Evolutionary conservation across 164 flowering plant species (phyloP).

Genomic region (Malania oleifera): DNA sequence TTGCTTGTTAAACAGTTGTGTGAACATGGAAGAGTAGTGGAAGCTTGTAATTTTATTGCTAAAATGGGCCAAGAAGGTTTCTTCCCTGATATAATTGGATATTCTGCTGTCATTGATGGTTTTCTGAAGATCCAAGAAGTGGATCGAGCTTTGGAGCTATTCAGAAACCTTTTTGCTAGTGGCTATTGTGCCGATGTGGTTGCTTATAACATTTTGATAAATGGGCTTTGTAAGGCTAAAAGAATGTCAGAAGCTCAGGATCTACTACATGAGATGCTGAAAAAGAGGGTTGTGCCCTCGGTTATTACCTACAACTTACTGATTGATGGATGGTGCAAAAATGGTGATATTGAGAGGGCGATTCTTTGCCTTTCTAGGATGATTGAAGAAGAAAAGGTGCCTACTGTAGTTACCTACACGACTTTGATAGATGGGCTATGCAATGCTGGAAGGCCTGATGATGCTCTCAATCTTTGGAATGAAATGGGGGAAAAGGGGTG

Average conservation of each 20-base stretch:
- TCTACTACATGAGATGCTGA: conserved; percentile 44
- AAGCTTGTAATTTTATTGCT: conserved; percentile 61
- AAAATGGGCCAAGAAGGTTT: conserved; percentile 58
- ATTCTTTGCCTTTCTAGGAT: conserved; percentile 46
- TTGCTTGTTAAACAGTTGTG: conserved; percentile 58
- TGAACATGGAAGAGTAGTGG: conserved; percentile 34
- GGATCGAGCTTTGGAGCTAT: conserved; percentile 57
- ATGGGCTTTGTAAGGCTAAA: conserved; percentile 61
- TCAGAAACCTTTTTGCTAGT: conserved; percentile 39
- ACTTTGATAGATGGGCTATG: conserved; percentile 76
- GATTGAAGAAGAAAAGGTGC: conserved; percentile 45
- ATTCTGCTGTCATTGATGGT: conserved; percentile 68
- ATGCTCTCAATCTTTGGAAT: conserved; percentile 62
- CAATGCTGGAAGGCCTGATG: conserved; percentile 54
- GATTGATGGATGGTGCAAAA: conserved; percentile 79
- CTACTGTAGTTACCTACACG: conserved; percentile 71
- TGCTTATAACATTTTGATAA: conserved; percentile 64
- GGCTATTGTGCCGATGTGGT: conserved; percentile 75
- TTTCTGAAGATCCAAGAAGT: conserved; percentile 38
- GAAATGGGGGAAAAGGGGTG: conserved; percentile 59
- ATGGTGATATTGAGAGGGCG: conserved; percentile 51
- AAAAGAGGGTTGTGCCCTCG: conserved; percentile 66
- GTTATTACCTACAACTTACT: conserved; percentile 73
- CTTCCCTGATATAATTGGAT: conserved; percentile 56
- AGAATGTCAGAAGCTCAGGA: conserved; percentile 56